These are phyloP conservation scores for Pholiota conissans DNA, from an alignment of 768 basidiomycete genomes.

Conservation along the genomic window DNA sequence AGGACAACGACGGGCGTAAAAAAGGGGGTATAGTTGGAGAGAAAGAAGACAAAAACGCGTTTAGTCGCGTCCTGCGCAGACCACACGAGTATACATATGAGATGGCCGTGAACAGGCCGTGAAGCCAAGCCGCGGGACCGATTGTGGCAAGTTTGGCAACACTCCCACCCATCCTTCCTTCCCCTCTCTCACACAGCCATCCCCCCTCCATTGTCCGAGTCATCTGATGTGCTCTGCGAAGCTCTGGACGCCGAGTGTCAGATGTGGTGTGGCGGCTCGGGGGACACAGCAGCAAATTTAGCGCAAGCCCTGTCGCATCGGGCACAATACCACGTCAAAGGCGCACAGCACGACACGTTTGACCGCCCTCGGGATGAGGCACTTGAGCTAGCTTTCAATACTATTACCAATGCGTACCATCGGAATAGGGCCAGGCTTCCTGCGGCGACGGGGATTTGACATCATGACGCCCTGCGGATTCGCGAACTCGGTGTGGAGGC, in stretches of 20 bases:
- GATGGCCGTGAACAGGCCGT: conserved; percentile 7
- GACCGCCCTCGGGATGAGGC: not conserved
- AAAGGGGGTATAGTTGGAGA: conserved; percentile 4
- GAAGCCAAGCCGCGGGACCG: conserved; percentile 11
- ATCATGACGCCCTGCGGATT: not conserved
- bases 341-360: not conserved
- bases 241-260: conserved; percentile 4
- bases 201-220: conserved; percentile 10
- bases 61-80: conserved; percentile 50
- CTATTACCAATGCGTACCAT: too few species aligned
- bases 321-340: not conserved
- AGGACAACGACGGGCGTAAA: conserved; percentile 6
- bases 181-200: not conserved
- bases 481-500: not conserved
- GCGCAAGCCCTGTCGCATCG: not conserved
- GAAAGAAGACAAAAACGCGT: conserved; percentile 18
- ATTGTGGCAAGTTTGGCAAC: conserved; percentile 16
- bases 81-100: conserved; percentile 35
- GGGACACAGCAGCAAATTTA: conserved; percentile 1
- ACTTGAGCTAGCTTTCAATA: not conserved
- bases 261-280: conserved; percentile 11
- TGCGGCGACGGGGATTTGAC: not conserved
- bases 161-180: not conserved
- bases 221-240: conserved; percentile 8
- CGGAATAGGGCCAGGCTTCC: not conserved